phyloP scores from a whole-genome alignment of 495 filamentous ascomycete species.

The Podospora didyma region DNA sequence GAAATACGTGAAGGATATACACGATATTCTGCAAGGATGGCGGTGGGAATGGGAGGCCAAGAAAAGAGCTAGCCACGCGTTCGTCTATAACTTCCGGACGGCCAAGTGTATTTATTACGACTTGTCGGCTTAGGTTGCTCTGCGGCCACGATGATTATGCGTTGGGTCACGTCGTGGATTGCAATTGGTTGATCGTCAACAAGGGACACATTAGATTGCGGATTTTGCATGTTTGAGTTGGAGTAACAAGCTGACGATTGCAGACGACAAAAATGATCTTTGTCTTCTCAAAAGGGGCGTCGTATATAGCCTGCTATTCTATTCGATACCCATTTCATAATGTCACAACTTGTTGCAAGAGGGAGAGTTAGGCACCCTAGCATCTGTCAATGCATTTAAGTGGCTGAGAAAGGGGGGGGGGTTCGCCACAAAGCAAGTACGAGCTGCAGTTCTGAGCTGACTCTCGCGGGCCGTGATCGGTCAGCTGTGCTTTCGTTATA shows the following conservation, averaged over 20 bases:
- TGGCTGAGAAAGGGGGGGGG: no score
- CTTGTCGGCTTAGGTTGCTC: slow-evolving; percentile 43
- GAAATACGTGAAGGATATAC: slow-evolving; percentile 81
- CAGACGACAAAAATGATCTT: neutral
- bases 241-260: neutral
- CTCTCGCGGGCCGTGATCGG: no score
- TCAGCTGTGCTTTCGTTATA: no score
- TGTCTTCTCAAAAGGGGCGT: neutral
- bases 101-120: slow-evolving; percentile 74
- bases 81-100: slow-evolving; percentile 79
- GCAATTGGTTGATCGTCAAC: neutral
- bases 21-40: slow-evolving; percentile 65
- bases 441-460: no score
- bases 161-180: neutral
- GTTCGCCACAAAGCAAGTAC: no score
- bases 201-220: neutral
- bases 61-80: slow-evolving; percentile 56
- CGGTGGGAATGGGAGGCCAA: slow-evolving; percentile 55
- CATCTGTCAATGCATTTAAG: no score
- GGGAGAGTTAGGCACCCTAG: no score
- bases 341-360: no score
- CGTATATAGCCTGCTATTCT: neutral
- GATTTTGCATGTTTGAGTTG: neutral
- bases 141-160: neutral
- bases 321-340: neutral